Conservation (phyloP, 805 yeast genomes). For the Starmerella davenportii region DNA sequence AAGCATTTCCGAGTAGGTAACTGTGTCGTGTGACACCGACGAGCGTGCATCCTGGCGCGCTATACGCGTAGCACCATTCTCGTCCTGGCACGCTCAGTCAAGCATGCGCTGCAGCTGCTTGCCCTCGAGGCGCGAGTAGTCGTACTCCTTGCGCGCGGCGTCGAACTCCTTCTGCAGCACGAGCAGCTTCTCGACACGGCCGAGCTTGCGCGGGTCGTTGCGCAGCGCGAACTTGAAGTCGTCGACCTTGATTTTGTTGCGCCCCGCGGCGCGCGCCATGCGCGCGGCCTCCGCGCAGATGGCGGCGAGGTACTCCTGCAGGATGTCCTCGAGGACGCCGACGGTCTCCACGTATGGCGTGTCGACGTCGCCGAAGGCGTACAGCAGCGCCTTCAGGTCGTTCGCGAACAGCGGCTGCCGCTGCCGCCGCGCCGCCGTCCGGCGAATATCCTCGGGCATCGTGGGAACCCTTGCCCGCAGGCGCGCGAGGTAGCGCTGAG, state of each 20-base stretch:
- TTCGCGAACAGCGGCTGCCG: slow-evolving; percentile 22
- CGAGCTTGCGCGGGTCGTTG: slow-evolving; percentile 46
- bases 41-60: too few species aligned
- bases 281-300: slow-evolving; percentile 38
- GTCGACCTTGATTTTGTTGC: slow-evolving; percentile 50
- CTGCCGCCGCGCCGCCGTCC: slow-evolving; percentile 5
- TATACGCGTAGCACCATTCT: too few species aligned
- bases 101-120: slow-evolving; percentile 21
- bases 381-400: slow-evolving; percentile 39
- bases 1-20: too few species aligned
- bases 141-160: slow-evolving; percentile 51
- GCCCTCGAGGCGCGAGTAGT: slow-evolving; percentile 35
- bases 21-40: too few species aligned
- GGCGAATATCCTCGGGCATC: background rate
- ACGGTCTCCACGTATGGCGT: slow-evolving; percentile 50
- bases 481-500: too few species aligned
- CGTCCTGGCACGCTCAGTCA: too few species aligned
- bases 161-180: slow-evolving; percentile 41
- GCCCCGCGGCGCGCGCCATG: slow-evolving; percentile 32
- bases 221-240: slow-evolving; percentile 56
- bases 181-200: slow-evolving; percentile 49
- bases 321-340: slow-evolving; percentile 47
- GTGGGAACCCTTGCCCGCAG: too few species aligned
- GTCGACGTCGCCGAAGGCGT: slow-evolving; percentile 58
- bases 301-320: slow-evolving; percentile 44